Percentiles rank a stretch among this genome's conserved stretches.
Evolutionary conservation across 108 stramenopile genomes (phyloP).

Genomic region (Cyclotella choctawhatcheeana): DNA sequence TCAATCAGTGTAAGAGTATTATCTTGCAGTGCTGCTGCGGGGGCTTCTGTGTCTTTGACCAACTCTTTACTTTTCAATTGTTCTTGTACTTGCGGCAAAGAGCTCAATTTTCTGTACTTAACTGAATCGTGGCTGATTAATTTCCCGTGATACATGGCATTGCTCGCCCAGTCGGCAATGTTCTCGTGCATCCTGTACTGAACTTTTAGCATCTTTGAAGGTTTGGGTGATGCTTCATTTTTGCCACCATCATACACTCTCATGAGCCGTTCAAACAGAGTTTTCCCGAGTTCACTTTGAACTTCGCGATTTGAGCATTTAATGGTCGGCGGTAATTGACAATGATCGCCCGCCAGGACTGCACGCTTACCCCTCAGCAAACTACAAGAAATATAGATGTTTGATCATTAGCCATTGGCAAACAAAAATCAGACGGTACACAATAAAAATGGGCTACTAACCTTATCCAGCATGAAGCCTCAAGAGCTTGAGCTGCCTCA

Average conservation of each 20-base stretch:
- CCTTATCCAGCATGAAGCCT: constrained; percentile 92
- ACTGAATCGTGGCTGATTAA: constrained; percentile 73
- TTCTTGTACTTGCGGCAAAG: constrained; percentile 45
- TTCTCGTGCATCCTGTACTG: constrained; percentile 97
- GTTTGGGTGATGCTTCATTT: constrained; percentile 21
- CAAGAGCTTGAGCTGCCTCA: constrained; percentile 97
- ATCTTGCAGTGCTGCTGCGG: constrained; percentile 30
- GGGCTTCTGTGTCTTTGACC: constrained; percentile 15
- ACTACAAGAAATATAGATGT: constrained; percentile 35
- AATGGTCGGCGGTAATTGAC: constrained; percentile 97
- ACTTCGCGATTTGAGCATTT: constrained; percentile 57
- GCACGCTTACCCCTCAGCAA: constrained; percentile 79
- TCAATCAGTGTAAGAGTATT: constrained; percentile 86
- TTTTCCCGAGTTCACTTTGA: constrained; percentile 74
- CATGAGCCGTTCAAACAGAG: constrained; percentile 97
- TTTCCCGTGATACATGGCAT: constrained; percentile 85
- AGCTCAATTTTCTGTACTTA: constrained; percentile 49
- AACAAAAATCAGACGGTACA: too few relatives aligned
- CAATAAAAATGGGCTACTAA: constrained; percentile 2
- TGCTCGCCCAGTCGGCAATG: constrained; percentile 94
- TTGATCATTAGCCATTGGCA: neutral
- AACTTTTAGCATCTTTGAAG: constrained; percentile 84
- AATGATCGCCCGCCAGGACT: constrained; percentile 96
- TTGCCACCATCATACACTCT: constrained; percentile 51
- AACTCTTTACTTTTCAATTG: constrained; percentile 15